Evolutionary conservation across 495 filamentous ascomycete genomes (phyloP).

Genomic region (Xylaria sp.): DNA sequence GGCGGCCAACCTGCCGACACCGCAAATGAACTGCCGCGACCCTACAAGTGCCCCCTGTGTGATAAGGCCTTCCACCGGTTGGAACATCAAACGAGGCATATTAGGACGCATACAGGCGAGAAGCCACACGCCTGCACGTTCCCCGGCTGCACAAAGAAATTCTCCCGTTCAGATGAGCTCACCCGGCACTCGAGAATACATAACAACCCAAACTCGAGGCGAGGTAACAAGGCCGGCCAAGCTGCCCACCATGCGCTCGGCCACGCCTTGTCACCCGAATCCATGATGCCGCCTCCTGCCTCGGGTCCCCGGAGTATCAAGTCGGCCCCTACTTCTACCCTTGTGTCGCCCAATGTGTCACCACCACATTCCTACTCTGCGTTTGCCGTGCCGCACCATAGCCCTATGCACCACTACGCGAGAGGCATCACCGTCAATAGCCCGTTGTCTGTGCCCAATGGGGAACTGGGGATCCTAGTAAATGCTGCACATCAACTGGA

Average conservation of each 20-base stretch:
- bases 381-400: slow-evolving; percentile 70
- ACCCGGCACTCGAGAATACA: slow-evolving; percentile 98
- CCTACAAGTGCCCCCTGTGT: slow-evolving; percentile 98
- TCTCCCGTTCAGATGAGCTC: slow-evolving; percentile 95
- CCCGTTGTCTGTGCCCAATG: slow-evolving; percentile 37
- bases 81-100: slow-evolving; percentile 97
- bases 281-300: slow-evolving; percentile 79
- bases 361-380: slow-evolving; percentile 88
- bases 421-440: slow-evolving; percentile 57
- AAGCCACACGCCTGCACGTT: slow-evolving; percentile 97
- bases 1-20: slow-evolving; percentile 59
- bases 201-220: slow-evolving; percentile 95
- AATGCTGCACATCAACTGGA: slow-evolving; percentile 88
- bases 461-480: slow-evolving; percentile 89
- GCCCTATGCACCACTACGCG: slow-evolving; percentile 68
- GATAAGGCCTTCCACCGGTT: slow-evolving; percentile 99
- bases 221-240: slow-evolving; percentile 84
- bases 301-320: slow-evolving; percentile 67
- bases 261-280: slow-evolving; percentile 55
- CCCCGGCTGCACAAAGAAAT: slow-evolving; percentile 95
- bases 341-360: slow-evolving; percentile 93
- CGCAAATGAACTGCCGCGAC: slow-evolving; percentile 80
- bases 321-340: slow-evolving; percentile 88
- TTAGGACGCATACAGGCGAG: slow-evolving; percentile 96
- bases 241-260: slow-evolving; percentile 39